Conservation (phyloP, 805 yeast species). For the Candida tallmaniae region DNA sequence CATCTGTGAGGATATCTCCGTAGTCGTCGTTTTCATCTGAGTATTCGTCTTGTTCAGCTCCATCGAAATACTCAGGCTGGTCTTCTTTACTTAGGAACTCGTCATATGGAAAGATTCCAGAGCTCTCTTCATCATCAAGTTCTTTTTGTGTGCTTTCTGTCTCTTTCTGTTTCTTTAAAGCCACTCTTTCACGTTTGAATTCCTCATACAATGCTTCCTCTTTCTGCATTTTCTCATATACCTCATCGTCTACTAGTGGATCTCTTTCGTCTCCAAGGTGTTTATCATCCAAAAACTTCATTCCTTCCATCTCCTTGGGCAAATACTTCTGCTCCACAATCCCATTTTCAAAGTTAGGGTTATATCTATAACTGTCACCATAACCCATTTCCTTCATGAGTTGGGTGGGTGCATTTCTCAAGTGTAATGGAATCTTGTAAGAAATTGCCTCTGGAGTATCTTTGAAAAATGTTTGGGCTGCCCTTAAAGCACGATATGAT, state of each 20-base stretch:
- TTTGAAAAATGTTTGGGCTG: constrained; percentile 54
- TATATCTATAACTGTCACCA: constrained; percentile 80
- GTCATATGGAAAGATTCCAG: constrained; percentile 19
- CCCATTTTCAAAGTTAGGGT: constrained; percentile 76
- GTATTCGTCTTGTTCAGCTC: constrained; percentile 22
- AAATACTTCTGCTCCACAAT: constrained; percentile 68
- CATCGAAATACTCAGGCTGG: constrained; percentile 38
- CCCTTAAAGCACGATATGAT: constrained; percentile 74
- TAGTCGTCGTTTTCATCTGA: constrained; percentile 31
- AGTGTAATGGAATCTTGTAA: constrained; percentile 71
- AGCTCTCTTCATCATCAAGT: constrained; percentile 3
- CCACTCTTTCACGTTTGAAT: constrained; percentile 13
- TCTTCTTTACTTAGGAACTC: constrained; percentile 33
- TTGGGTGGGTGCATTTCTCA: constrained; percentile 91
- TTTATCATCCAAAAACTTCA: constrained; percentile 47
- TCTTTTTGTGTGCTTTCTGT: not conserved
- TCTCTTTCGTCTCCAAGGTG: constrained; percentile 47
- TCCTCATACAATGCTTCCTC: constrained; percentile 17
- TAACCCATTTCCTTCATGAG: constrained; percentile 89
- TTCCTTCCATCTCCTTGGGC: constrained; percentile 51
- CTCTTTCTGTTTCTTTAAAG: constrained; percentile 7
- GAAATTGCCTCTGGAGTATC: constrained; percentile 56
- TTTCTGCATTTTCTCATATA: constrained; percentile 10
- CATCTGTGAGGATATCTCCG: constrained; percentile 27
- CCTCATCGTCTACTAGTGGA: constrained; percentile 12